phyloP scores from a whole-genome alignment of 352 stramenopile species.

The Pythium scleroteichum region DNA sequence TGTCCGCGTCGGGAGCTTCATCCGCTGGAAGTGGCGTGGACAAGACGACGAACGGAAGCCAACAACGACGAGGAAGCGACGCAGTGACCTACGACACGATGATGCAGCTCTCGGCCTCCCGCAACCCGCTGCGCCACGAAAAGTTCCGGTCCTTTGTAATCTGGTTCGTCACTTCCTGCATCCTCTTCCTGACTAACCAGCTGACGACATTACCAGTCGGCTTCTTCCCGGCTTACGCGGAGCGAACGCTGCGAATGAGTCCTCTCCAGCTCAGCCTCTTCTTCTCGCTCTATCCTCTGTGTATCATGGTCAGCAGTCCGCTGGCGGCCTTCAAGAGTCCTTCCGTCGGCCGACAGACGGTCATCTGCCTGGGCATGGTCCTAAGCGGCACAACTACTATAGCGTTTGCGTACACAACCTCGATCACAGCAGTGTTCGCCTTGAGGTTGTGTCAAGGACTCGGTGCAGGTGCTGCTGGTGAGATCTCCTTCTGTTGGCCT shows the following conservation, averaged over 20 bases:
- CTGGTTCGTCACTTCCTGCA: constrained; percentile 46
- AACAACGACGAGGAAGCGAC: constrained; percentile 36
- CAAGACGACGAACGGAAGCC: constrained; percentile 4
- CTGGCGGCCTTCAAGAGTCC: constrained; percentile 47
- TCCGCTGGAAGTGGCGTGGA: background rate
- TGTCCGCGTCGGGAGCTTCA: background rate
- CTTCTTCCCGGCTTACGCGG: constrained; percentile 68
- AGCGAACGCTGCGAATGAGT: constrained; percentile 46
- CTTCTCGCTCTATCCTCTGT: constrained; percentile 74
- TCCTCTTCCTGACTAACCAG: constrained; percentile 75
- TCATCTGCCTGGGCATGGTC: constrained; percentile 71
- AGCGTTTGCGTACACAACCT: constrained; percentile 57
- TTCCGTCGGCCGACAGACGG: constrained; percentile 52
- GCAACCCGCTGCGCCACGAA: constrained; percentile 49
- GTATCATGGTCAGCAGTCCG: constrained; percentile 73
- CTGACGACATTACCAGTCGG: constrained; percentile 74
- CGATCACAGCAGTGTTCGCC: constrained; percentile 38
- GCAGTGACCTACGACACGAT: constrained; percentile 50
- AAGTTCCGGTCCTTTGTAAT: constrained; percentile 46
- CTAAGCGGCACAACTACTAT: constrained; percentile 64
- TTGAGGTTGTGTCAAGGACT: constrained; percentile 63
- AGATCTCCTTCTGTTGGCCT: too few relatives aligned
- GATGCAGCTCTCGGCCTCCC: constrained; percentile 61
- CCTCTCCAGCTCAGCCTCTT: constrained; percentile 57
- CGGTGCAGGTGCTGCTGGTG: constrained; percentile 52